Evolutionary conservation across 768 basidiomycete genomes (phyloP).

Genomic region (Hygrocybe punicea): DNA sequence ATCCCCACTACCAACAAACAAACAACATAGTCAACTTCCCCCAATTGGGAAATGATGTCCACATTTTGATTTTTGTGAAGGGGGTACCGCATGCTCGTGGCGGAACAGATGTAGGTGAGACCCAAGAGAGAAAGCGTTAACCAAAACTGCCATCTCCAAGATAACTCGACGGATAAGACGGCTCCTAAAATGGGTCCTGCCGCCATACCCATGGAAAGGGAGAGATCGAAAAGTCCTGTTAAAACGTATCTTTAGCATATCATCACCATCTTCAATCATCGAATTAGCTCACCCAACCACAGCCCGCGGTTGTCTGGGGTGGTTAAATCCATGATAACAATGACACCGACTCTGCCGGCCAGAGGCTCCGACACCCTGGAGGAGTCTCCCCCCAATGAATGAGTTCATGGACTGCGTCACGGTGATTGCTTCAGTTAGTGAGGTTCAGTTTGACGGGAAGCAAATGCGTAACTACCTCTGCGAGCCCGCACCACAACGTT

Average conservation of each 20-base stretch:
- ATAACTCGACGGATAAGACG: background rate
- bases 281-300: background rate
- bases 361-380: background rate
- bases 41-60: background rate
- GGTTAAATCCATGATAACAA: background rate
- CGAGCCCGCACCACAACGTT: background rate
- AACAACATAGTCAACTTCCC: background rate
- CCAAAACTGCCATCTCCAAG: constrained; percentile 1
- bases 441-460: background rate
- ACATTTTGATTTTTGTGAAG: background rate
- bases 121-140: background rate
- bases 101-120: background rate
- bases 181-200: background rate
- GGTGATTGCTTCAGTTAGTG: background rate
- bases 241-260: background rate
- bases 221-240: background rate
- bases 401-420: background rate
- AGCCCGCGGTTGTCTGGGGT: background rate
- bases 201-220: background rate
- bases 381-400: background rate
- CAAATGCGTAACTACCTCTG: background rate
- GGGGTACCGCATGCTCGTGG: background rate
- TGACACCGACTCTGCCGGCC: background rate
- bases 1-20: background rate
- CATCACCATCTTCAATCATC: background rate